A percentile compares a stretch with the other conserved stretches of the same genome.
These are phyloP conservation scores for Fraxinus excelsior DNA, from an alignment of 257 asterid genomes.

Conservation along the genomic window DNA sequence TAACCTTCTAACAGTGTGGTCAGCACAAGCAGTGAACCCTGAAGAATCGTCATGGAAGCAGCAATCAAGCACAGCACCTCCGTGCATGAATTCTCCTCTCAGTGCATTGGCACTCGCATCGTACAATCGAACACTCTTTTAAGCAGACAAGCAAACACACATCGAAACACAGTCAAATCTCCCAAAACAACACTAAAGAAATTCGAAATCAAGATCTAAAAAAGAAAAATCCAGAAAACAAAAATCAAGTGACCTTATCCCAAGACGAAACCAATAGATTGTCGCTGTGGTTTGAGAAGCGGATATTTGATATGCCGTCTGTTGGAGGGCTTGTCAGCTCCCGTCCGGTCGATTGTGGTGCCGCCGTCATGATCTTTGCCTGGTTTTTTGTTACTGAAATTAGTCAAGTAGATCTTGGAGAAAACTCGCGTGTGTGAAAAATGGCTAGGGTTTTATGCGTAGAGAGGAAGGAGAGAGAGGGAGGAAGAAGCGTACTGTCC, in stretches of 20 bases:
- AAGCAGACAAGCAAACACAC: background rate
- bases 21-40: constrained; percentile 84
- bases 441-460: background rate
- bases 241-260: constrained; percentile 39
- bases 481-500: background rate
- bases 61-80: constrained; percentile 83
- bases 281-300: constrained; percentile 55
- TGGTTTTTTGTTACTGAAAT: background rate
- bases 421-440: background rate
- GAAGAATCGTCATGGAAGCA: constrained; percentile 93
- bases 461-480: background rate
- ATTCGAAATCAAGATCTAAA: background rate
- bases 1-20: constrained; percentile 80
- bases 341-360: constrained; percentile 38
- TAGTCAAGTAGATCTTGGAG: background rate
- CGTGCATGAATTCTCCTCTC: constrained; percentile 84
- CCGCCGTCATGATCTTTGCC: constrained; percentile 39
- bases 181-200: background rate
- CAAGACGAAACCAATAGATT: constrained; percentile 58
- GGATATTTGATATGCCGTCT: constrained; percentile 54
- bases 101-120: constrained; percentile 87
- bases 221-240: too few relatives aligned
- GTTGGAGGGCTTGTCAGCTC: constrained; percentile 43
- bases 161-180: background rate
- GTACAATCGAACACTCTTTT: constrained; percentile 73